Evolutionary conservation across 2,329 filamentous ascomycete species (phyloP).

Genomic region (Cryphonectria naterciae): DNA sequence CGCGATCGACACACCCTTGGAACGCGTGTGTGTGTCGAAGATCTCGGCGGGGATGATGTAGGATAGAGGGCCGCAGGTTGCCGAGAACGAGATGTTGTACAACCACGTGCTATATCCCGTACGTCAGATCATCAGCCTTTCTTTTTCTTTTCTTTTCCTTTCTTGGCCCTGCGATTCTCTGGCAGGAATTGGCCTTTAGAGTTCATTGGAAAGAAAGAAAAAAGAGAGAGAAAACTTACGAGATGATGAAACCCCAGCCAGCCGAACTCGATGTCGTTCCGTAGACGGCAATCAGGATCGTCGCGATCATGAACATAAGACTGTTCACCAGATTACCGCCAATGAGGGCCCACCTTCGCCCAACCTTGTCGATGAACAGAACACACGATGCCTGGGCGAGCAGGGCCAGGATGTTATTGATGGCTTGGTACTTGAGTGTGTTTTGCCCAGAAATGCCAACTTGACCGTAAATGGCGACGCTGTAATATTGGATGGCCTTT

Average conservation of each 20-base stretch:
- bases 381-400: slow-evolving; percentile 72
- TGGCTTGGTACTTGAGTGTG: slow-evolving; percentile 75
- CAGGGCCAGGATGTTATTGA: slow-evolving; percentile 72
- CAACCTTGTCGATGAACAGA: slow-evolving; percentile 68
- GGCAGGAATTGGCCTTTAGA: not conserved
- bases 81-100: slow-evolving; percentile 78
- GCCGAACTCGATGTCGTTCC: slow-evolving; percentile 54
- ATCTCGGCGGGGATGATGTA: slow-evolving; percentile 71
- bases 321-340: slow-evolving; percentile 72
- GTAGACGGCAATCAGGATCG: slow-evolving; percentile 47
- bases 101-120: slow-evolving; percentile 65
- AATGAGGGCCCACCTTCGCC: slow-evolving; percentile 74
- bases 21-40: slow-evolving; percentile 76
- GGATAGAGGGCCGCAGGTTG: slow-evolving; percentile 68
- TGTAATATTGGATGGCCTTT: slow-evolving; percentile 75
- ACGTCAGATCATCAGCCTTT: not conserved
- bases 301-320: slow-evolving; percentile 72
- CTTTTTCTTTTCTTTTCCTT: too few relatives aligned
- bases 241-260: slow-evolving; percentile 74
- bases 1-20: slow-evolving; percentile 75
- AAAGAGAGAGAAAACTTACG: slow-evolving; percentile 37
- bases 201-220: not conserved
- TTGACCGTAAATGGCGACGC: slow-evolving; percentile 66
- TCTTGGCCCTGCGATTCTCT: not conserved
- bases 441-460: slow-evolving; percentile 69